Evolutionary conservation across 1,139 yeast species (phyloP).

Genomic region (Geotrichum candidum): DNA sequence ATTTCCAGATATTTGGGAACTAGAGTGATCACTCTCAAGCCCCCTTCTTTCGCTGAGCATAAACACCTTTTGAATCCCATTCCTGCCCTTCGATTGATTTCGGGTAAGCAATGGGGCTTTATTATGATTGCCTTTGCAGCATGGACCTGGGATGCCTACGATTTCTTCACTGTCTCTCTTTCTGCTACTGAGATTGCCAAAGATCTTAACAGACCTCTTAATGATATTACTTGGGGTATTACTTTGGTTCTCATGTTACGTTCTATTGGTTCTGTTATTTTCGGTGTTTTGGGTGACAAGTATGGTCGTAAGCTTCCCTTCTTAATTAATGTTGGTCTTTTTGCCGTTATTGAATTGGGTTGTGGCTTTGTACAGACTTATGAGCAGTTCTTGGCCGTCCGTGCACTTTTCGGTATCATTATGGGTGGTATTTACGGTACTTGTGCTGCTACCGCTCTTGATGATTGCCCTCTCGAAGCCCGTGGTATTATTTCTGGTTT

Average conservation of each 20-base stretch:
- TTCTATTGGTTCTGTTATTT: conserved; percentile 68
- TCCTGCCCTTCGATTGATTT: conserved; percentile 45
- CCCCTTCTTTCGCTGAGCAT: conserved; percentile 32
- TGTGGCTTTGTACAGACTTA: conserved; percentile 65
- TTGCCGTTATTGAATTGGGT: conserved; percentile 59
- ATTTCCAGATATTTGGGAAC: too few species aligned
- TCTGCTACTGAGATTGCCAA: conserved; percentile 53
- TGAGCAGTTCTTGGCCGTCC: conserved; percentile 60
- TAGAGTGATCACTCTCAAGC: conserved; percentile 42
- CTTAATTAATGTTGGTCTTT: conserved; percentile 46
- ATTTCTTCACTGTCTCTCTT: conserved; percentile 64
- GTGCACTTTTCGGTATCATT: conserved; percentile 61
- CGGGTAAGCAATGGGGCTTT: conserved; percentile 51
- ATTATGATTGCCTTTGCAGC: conserved; percentile 59
- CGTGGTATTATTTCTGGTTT: conserved; percentile 58
- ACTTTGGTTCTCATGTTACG: conserved; percentile 74
- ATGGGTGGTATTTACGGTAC: conserved; percentile 70
- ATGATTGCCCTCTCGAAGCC: conserved; percentile 57
- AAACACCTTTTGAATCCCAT: conserved; percentile 45
- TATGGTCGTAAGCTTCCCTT: conserved; percentile 73
- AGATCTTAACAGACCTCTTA: conserved; percentile 45
- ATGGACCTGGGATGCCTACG: conserved; percentile 79
- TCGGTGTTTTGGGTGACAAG: conserved; percentile 61
- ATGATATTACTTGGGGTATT: conserved; percentile 70
- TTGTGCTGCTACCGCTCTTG: conserved; percentile 62